These are phyloP conservation scores for Nakazawaea ishiwadae DNA, from an alignment of 805 yeast genomes.

Conservation along the genomic window DNA sequence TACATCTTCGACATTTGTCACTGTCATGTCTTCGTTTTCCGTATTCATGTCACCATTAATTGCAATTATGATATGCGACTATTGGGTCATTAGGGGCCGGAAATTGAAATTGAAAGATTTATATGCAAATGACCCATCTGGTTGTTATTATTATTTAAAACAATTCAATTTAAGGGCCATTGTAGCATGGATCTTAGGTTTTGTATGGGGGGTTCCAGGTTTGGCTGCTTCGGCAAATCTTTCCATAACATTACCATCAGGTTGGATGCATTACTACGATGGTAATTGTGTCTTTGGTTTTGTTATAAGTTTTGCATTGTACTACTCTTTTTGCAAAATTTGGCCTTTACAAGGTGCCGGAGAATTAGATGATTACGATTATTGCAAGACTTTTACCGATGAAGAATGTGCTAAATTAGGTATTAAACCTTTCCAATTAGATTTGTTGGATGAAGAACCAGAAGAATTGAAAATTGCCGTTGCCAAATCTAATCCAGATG, in stretches of 20 bases:
- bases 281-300: conserved; percentile 42
- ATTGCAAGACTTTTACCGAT: conserved; percentile 25
- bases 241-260: conserved; percentile 27
- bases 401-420: conserved; percentile 28
- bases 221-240: conserved; percentile 27
- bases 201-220: conserved; percentile 50
- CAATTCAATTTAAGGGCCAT: conserved; percentile 42
- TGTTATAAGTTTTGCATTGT: conserved; percentile 30
- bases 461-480: conserved; percentile 6
- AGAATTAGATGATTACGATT: conserved; percentile 30
- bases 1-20: conserved; percentile 25
- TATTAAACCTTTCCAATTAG: conserved; percentile 20
- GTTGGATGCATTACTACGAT: conserved; percentile 37
- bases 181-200: conserved; percentile 32
- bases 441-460: conserved; percentile 8
- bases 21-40: conserved; percentile 31
- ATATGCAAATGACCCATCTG: conserved; percentile 25
- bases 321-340: conserved; percentile 27
- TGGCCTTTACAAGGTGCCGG: conserved; percentile 33
- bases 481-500: conserved; percentile 1
- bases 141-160: conserved; percentile 33
- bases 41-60: conserved; percentile 33
- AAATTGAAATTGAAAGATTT: conserved; percentile 36
- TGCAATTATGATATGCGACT: conserved; percentile 34
- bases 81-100: conserved; percentile 32